Conservation (phyloP, 73 alveolate species). For the Uronychia setigera region DNA sequence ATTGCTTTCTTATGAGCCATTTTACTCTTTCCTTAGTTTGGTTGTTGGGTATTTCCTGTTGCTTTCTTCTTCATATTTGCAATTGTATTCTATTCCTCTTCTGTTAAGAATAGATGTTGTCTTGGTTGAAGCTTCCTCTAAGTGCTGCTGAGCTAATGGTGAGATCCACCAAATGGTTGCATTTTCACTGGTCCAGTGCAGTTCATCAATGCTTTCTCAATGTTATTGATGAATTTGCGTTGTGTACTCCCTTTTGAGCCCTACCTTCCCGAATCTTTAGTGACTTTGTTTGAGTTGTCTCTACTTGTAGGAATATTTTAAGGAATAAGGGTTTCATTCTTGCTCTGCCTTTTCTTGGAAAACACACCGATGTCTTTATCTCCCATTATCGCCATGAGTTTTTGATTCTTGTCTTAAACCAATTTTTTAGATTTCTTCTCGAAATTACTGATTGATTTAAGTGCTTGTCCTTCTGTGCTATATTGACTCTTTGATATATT, state of each 20-base stretch:
- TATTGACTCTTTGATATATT: not conserved
- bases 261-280: not conserved
- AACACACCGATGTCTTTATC: too few species aligned
- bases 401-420: not conserved
- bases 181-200: not conserved
- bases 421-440: not conserved
- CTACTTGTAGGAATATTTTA: not conserved
- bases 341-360: not conserved
- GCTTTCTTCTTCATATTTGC: not conserved
- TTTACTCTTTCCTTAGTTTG: not conserved
- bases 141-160: too few species aligned
- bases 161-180: too few species aligned
- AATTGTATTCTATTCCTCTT: not conserved
- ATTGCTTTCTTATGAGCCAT: not conserved
- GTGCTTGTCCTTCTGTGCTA: not conserved
- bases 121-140: not conserved
- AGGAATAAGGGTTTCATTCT: not conserved
- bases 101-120: not conserved
- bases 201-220: not conserved
- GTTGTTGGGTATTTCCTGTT: not conserved
- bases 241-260: not conserved
- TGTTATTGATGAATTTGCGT: not conserved
- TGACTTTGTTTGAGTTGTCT: not conserved
- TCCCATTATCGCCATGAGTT: not conserved
- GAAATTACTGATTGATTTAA: not conserved